These are phyloP conservation scores for Schizochytrium sp. DNA, from an alignment of 108 stramenopile species.

Conservation along the genomic window DNA sequence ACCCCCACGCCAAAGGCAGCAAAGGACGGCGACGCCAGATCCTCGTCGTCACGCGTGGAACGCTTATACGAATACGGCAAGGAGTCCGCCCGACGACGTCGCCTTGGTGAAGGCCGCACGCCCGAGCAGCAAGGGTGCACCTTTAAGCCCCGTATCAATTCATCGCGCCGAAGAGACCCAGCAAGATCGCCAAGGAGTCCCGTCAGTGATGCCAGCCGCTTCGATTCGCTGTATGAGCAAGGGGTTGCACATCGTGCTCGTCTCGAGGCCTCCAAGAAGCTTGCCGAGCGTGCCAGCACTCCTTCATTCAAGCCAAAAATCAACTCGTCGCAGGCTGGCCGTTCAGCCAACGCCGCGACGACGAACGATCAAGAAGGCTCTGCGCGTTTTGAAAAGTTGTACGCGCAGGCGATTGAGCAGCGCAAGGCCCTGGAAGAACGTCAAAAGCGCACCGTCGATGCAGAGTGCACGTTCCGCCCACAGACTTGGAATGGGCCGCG, in stretches of 20 bases:
- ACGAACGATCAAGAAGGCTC: background rate
- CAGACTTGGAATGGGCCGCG: too few relatives aligned
- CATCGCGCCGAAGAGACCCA: background rate
- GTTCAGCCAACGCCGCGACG: background rate
- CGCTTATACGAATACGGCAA: background rate
- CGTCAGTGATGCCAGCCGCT: background rate
- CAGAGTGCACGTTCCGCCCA: background rate
- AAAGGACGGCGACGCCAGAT: too few relatives aligned
- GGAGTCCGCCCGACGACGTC: background rate
- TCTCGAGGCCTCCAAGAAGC: background rate
- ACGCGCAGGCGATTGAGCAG: background rate
- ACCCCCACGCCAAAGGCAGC: too few relatives aligned
- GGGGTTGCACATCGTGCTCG: background rate
- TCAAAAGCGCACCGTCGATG: background rate
- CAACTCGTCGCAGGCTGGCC: background rate
- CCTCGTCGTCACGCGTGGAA: background rate
- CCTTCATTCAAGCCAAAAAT: background rate
- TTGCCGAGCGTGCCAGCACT: background rate
- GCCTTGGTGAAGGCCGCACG: background rate
- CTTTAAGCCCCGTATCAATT: background rate
- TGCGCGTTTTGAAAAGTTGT: background rate
- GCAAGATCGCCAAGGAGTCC: background rate
- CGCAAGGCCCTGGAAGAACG: background rate
- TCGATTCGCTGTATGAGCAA: background rate
- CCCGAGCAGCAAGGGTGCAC: constrained; percentile 8